These are phyloP conservation scores for Claviceps fusiformis DNA, from an alignment of 2,329 filamentous ascomycete genomes.

Conservation along the genomic window DNA sequence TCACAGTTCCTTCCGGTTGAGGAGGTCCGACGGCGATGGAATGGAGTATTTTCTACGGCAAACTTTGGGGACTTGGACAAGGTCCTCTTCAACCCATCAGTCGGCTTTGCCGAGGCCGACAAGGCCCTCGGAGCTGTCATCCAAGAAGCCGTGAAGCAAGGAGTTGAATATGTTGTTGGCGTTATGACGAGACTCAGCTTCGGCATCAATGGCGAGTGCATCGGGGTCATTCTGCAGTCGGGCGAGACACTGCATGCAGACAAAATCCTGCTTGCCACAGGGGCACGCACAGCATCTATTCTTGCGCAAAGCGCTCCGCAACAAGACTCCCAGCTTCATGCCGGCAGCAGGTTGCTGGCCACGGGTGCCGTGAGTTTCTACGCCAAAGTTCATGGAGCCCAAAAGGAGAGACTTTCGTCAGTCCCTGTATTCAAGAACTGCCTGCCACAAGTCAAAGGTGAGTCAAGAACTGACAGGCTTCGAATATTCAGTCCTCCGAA, in stretches of 20 bases:
- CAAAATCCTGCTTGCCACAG: constrained; percentile 40
- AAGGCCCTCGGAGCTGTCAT: constrained; percentile 42
- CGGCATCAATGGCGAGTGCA: constrained; percentile 29
- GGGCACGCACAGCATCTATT: constrained; percentile 41
- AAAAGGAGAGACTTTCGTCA: constrained; percentile 32
- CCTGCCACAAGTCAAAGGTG: constrained; percentile 27
- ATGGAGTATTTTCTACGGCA: constrained; percentile 42
- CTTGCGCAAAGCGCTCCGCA: constrained; percentile 35
- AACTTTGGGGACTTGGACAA: constrained; percentile 41
- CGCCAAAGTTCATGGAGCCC: constrained; percentile 24
- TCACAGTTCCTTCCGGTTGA: constrained; percentile 29
- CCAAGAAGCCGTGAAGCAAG: constrained; percentile 34
- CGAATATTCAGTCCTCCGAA: neutral
- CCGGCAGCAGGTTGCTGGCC: constrained; percentile 39
- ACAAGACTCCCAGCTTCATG: constrained; percentile 32
- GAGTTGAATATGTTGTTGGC: constrained; percentile 41
- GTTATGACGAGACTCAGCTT: constrained; percentile 34
- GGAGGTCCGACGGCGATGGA: constrained; percentile 40
- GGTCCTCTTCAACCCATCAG: constrained; percentile 42
- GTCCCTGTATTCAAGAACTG: constrained; percentile 41
- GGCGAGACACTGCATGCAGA: constrained; percentile 35
- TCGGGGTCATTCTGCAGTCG: constrained; percentile 34
- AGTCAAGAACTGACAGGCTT: constrained; percentile 6
- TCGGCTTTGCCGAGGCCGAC: constrained; percentile 46
- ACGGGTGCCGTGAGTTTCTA: constrained; percentile 37